Percentiles rank a stretch among this genome's conserved stretches.
Evolutionary conservation across 2,329 filamentous ascomycete genomes (phyloP).

Genomic region (Penicillium sp.): DNA sequence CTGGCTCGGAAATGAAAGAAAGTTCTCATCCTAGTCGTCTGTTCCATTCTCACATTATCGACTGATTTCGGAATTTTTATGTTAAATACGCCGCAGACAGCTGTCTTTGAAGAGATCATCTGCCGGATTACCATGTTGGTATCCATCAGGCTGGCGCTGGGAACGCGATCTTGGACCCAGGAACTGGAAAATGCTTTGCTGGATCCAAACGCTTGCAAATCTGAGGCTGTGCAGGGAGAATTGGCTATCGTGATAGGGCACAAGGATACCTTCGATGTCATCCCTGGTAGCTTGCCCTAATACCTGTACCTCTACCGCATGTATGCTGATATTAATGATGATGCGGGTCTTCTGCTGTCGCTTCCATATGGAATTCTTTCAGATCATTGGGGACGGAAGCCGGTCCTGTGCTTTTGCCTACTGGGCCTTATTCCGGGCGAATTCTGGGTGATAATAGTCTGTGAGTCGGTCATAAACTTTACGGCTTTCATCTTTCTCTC

Average conservation of each 20-base stretch:
- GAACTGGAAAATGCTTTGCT: background rate
- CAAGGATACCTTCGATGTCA: conserved; percentile 24
- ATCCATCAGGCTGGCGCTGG: background rate
- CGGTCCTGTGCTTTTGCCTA: conserved; percentile 22
- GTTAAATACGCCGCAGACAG: conserved; percentile 22
- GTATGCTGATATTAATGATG: background rate
- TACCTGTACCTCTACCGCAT: background rate
- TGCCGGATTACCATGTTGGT: conserved; percentile 19
- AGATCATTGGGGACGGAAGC: conserved; percentile 29
- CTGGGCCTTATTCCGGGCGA: conserved; percentile 22
- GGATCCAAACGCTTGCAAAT: conserved; percentile 25
- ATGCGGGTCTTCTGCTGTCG: conserved; percentile 24
- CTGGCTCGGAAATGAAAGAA: conserved; percentile 10
- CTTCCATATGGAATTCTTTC: conserved; percentile 30
- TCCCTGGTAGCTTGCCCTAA: conserved; percentile 17
- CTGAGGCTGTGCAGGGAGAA: conserved; percentile 31
- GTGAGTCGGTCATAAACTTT: conserved; percentile 14
- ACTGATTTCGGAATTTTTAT: conserved; percentile 24
- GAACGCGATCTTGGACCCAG: background rate
- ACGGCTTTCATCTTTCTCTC: background rate
- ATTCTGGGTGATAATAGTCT: conserved; percentile 28
- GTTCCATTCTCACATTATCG: conserved; percentile 13
- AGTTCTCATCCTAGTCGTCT: conserved; percentile 12
- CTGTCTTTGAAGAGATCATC: conserved; percentile 28
- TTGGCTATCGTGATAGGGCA: conserved; percentile 29